phyloP scores from a whole-genome alignment of 805 yeast genomes.

The Sugiyamaella americana region DNA sequence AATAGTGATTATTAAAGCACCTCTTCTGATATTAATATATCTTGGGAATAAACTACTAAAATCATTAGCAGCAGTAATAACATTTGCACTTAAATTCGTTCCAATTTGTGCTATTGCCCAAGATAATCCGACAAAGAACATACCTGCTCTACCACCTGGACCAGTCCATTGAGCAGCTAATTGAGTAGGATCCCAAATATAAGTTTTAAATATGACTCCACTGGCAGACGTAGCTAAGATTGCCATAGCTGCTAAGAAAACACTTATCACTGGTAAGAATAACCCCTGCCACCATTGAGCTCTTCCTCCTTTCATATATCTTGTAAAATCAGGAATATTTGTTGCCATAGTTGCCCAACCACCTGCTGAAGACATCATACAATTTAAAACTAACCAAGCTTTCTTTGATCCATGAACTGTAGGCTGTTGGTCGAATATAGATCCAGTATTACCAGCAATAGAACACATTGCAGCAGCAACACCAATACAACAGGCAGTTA shows the following conservation, averaged over 20 bases:
- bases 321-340: constrained; percentile 29
- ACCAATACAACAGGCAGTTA: constrained; percentile 76
- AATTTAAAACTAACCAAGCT: constrained; percentile 20
- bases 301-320: constrained; percentile 11
- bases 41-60: constrained; percentile 42
- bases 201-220: constrained; percentile 37
- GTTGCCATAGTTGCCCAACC: constrained; percentile 30
- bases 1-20: constrained; percentile 32
- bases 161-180: constrained; percentile 38
- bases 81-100: constrained; percentile 32
- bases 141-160: constrained; percentile 36
- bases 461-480: constrained; percentile 77
- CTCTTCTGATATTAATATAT: constrained; percentile 40
- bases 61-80: constrained; percentile 46
- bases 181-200: constrained; percentile 43
- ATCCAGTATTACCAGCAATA: constrained; percentile 71
- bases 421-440: constrained; percentile 52
- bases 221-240: constrained; percentile 41
- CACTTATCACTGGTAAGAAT: constrained; percentile 16
- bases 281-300: constrained; percentile 16
- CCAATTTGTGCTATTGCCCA: constrained; percentile 18
- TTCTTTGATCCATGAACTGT: constrained; percentile 20
- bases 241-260: constrained; percentile 33
- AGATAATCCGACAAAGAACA: constrained; percentile 20
- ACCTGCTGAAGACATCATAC: constrained; percentile 24